Evolutionary conservation across 2,329 filamentous ascomycete genomes (phyloP), one percentile per base, ranked within the genome.

Genomic region (Penicillium brasilianum): DNA sequence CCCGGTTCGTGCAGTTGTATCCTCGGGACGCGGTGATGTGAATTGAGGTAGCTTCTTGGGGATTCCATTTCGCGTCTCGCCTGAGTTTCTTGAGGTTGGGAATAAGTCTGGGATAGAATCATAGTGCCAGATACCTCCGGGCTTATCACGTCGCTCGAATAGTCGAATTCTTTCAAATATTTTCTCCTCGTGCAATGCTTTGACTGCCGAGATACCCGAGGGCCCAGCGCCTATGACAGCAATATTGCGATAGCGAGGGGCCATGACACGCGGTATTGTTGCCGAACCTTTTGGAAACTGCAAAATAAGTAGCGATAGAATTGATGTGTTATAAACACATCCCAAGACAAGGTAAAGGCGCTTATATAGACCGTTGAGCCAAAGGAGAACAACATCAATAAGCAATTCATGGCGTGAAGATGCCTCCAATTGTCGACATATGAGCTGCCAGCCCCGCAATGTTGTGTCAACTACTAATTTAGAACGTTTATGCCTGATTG

Each of bases 41-140:
- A 46, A 46, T 46, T 28, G 43, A 46, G 43, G 43, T 16, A 46
- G 43, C 43, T 46, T 46, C 22, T 46, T 46, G 13, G 43, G 20
- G 6, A 25, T 46, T 11, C 20, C 2, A 16, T 28, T 46, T 16
- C 43, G 43, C 13, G 11, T 16, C 11, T 16, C 11, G 4, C 1
- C 1, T 25, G 11, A 16, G 3, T 28, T 16, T 2, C 10, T 14
- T 25, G 41, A 5, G 20, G 8, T 25, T 46, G 43, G 22, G 14
- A 46, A 46, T 3, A 46, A 20, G 13, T 46, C 43, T 16, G 43
- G 43, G 25, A 7, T 25, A 28, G 20, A 9, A 28, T 25, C 43
- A 16, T 46, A 46, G 22, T 46, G 43, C 43, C 43, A 46, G 14
- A 46, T 46, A 28, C 22, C 43, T 8, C 43, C 43, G 7, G 43